Base-by-base conservation (phyloP, 257 asterid genomes). In the Solanum rostratum region DNA sequence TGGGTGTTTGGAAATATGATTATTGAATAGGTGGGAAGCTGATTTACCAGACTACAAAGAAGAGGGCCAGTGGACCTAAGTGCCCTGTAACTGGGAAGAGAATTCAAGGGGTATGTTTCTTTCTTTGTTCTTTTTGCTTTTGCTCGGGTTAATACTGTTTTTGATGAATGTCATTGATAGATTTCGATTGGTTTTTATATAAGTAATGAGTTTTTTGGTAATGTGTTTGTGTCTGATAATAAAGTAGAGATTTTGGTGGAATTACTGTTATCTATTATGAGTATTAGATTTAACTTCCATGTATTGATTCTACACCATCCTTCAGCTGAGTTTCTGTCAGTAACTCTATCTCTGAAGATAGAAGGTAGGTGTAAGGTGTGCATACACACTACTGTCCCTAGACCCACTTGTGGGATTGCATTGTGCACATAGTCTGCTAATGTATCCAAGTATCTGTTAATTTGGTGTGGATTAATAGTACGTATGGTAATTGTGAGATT, bases 41-140 rank as follows among this genome's bases (percentile, higher is more conserved):
- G 33, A 94, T 93, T 82, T 93, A 92, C 70, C 97, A 93, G 91
- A 90, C 83, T 83, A 93, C 96, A 0, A 92, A 93, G 91, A 93
- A 93, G 92, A 90, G 96, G 84, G 97, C 97, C 1, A 91, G 93
- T 81, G 97, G 97, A 22, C 96, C 97, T 18, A 93, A 92, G 79
- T 93, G 97, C 90, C 95, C 97, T 41, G 97, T 93, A 43, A 93
- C 97, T 80, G 96, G 97, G 14, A 92, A 93, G 93, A 90, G 95
- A 89, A 93, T 93, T 83, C 97, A 93, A 88, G 97, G 97, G 92
- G 96, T 93, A 90, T 65, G 89, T 20, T 13, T 30, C 5, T 12
- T 85, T 45, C 54, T 50, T 2, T 10, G 63, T 4, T 22, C n/a
- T n/a, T n/a, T 1, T 71, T 33, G 20, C 0, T 81, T 8, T 13